A percentile compares a stretch with the other conserved stretches of the same genome.
These are phyloP conservation scores for Salix udensis DNA, from an alignment of 345 rosid species.

Conservation along the genomic window DNA sequence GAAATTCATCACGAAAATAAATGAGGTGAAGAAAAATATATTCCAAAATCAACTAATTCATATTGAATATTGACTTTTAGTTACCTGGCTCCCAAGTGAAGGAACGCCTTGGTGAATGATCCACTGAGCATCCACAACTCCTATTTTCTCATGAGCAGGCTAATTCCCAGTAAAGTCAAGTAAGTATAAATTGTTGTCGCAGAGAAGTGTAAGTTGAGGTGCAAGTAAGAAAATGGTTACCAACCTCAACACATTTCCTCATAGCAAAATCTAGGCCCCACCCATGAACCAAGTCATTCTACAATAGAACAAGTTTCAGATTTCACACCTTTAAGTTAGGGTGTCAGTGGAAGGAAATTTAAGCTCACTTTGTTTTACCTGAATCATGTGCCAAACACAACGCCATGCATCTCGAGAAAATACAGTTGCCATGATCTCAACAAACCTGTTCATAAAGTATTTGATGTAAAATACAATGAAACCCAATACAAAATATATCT, in stretches of 20 bases:
- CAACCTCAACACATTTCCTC: slow-evolving; percentile 63
- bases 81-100: slow-evolving; percentile 69
- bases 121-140: slow-evolving; percentile 76
- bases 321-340: not conserved
- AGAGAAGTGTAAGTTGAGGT: not conserved
- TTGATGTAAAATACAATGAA: not conserved
- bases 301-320: slow-evolving; percentile 6
- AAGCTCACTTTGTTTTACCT: slow-evolving; percentile 34
- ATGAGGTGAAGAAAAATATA: slow-evolving; percentile 1
- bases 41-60: not conserved
- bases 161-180: slow-evolving; percentile 19
- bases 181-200: not conserved
- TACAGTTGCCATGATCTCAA: slow-evolving; percentile 97
- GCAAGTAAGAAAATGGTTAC: slow-evolving; percentile 17
- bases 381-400: slow-evolving; percentile 96
- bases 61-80: not conserved
- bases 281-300: slow-evolving; percentile 79
- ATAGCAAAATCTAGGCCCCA: slow-evolving; percentile 77
- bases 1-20: not conserved
- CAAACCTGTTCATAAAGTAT: slow-evolving; percentile 52
- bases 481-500: not conserved
- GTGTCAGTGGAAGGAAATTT: not conserved
- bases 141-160: slow-evolving; percentile 66
- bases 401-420: slow-evolving; percentile 95
- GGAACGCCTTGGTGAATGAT: slow-evolving; percentile 65